These are phyloP conservation scores for Tulasnella sp. DNA, from an alignment of 768 basidiomycete species.

Conservation along the genomic window DNA sequence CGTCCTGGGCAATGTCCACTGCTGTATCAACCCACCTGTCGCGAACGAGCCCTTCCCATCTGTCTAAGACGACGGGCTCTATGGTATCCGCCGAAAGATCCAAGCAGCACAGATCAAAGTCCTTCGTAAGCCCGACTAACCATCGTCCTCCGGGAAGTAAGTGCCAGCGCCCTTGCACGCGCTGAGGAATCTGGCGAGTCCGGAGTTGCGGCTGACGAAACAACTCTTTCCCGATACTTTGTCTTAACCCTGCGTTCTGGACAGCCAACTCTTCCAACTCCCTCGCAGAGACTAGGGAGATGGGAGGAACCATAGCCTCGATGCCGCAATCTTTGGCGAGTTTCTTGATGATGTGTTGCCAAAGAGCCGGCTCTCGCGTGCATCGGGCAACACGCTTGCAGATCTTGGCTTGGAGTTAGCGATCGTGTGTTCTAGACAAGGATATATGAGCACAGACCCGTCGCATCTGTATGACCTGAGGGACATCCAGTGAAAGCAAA, in stretches of 20 bases:
- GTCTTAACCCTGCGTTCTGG: not conserved
- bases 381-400: not conserved
- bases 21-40: too few species aligned
- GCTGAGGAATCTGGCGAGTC: not conserved
- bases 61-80: not conserved
- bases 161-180: not conserved
- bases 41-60: not conserved
- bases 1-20: not conserved
- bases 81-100: not conserved
- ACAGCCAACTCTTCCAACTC: not conserved
- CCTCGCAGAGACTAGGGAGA: not conserved
- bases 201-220: not conserved
- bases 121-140: not conserved
- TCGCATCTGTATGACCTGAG: not conserved
- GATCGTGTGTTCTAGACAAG: not conserved
- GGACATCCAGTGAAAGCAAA: not conserved
- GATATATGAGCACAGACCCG: not conserved
- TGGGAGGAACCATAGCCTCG: not conserved
- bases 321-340: not conserved
- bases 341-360: not conserved
- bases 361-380: not conserved
- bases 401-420: not conserved
- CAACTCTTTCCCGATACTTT: not conserved
- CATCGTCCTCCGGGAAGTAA: not conserved
- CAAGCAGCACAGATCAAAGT: not conserved